Percentiles rank a stretch among this genome's conserved stretches.
phyloP scores from a whole-genome alignment of 2,329 filamentous ascomycete genomes.

The Colletotrichum spaethianum region DNA sequence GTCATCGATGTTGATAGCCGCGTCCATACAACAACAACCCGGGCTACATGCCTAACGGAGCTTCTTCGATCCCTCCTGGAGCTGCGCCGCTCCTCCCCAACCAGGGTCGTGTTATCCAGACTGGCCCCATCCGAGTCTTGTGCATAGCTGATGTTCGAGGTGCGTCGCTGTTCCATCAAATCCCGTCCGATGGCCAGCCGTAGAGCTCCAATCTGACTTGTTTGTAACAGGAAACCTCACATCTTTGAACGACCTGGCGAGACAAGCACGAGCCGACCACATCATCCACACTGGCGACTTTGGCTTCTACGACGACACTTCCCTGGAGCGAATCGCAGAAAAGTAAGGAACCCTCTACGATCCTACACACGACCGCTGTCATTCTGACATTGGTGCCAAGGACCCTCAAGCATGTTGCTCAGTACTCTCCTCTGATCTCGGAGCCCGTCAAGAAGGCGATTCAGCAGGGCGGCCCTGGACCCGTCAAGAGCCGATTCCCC shows the following conservation, averaged over 20 bases:
- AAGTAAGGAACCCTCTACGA: slow-evolving; percentile 75
- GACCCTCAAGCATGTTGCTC: slow-evolving; percentile 97
- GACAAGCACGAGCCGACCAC: slow-evolving; percentile 93
- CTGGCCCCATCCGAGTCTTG: slow-evolving; percentile 75
- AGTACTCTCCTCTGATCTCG: slow-evolving; percentile 94
- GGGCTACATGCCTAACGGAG: slow-evolving; percentile 76
- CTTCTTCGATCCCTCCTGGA: slow-evolving; percentile 67
- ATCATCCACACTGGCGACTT: slow-evolving; percentile 99
- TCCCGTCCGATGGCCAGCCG: slow-evolving; percentile 2
- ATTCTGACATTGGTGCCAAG: slow-evolving; percentile 60
- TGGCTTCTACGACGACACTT: slow-evolving; percentile 97
- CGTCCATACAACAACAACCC: slow-evolving; percentile 65
- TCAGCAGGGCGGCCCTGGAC: slow-evolving; percentile 75
- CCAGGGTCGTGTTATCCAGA: slow-evolving; percentile 77
- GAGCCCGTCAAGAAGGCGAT: slow-evolving; percentile 81
- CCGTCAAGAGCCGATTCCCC: slow-evolving; percentile 88
- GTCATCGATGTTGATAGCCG: slow-evolving; percentile 48
- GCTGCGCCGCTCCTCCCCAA: slow-evolving; percentile 77
- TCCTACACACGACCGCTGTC: slow-evolving; percentile 22
- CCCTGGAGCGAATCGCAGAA: slow-evolving; percentile 96
- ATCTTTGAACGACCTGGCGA: slow-evolving; percentile 96
- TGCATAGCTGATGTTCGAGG: slow-evolving; percentile 82
- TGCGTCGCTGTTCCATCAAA: slow-evolving; percentile 52
- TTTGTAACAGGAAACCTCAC: slow-evolving; percentile 84
- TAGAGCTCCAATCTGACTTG: slow-evolving; percentile 15